Conservation (phyloP, 164 flowering plant genomes). For the Vitis cinerea region DNA sequence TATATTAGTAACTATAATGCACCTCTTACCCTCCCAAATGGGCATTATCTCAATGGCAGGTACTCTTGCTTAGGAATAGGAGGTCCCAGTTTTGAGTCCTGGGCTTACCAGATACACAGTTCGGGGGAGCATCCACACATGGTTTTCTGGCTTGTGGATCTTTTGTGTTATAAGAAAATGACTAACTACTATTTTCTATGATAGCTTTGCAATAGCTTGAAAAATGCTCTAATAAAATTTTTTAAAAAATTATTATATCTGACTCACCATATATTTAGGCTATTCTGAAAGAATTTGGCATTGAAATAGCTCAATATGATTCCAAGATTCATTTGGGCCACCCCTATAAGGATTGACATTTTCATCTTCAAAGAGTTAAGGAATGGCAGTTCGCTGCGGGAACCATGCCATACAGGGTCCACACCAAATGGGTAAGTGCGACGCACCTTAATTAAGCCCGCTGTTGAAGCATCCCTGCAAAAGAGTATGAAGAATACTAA, state of each 20-base stretch:
- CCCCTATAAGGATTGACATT: conserved; percentile 97
- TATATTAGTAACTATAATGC: too few species aligned
- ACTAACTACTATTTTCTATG: too few species aligned
- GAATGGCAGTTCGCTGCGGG: conserved; percentile 89
- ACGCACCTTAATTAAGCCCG: conserved; percentile 81
- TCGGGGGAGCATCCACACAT: too few species aligned
- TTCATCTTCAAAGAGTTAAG: conserved; percentile 98
- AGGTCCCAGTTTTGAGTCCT: too few species aligned
- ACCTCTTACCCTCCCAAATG: too few species aligned
- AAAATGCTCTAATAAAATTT: neutral
- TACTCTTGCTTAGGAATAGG: too few species aligned
- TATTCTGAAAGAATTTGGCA: conserved; percentile 65
- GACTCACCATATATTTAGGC: conserved; percentile 74
- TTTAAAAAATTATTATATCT: neutral
- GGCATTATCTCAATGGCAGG: too few species aligned
- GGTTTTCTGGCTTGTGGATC: too few species aligned
- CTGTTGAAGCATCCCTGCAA: conserved; percentile 72
- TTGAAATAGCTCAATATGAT: conserved; percentile 86
- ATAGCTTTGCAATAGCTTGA: neutral
- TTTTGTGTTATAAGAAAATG: too few species aligned
- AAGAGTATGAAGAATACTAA: neutral
- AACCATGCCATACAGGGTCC: conserved; percentile 96
- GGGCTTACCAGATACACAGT: too few species aligned
- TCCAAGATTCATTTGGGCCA: conserved; percentile 97
- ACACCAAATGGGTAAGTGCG: conserved; percentile 89